Evolutionary conservation across 208 protist species (phyloP), one percentile per base, ranked within the genome.

Genomic region (Tetramitus jugosus): DNA sequence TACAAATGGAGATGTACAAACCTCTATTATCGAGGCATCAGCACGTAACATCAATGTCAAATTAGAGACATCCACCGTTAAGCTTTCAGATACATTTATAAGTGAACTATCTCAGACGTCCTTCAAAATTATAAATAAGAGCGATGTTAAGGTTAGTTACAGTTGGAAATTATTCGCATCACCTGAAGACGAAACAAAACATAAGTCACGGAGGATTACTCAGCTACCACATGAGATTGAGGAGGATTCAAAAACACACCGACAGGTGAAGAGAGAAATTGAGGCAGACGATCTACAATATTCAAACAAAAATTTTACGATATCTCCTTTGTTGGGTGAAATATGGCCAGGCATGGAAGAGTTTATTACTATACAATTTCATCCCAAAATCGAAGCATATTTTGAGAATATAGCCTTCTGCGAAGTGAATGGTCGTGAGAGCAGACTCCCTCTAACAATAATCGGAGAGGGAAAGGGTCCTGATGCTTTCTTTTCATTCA

Each of bases 321-420:
- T 97, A 78, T 87, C 92, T 79, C 92, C 94, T 14, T 49, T 87
- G 6, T 76, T 60, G 8, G 93, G 93, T 60, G 85, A 89, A 74
- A 84, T 96, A 39, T 94, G 90, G 79, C 89, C 90, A 65, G 86
- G 84, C 39, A 85, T 85, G 1, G 78, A 75, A 17, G 79, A 85
- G 49, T 89, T 96, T 81, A 93, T 95, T 80, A 87, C 89, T 65
- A 84, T 96, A 61, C 90, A 88, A 20, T 96, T 95, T 82, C 91
- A 88, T 76, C 93, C 93, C 3, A 85, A 89, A 79, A 80, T 92
- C 20, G 91, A 91, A 14, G 79, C 89, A n/a, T 46, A 78, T 1
- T 95, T 85, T 77, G 75, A 84, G 43, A 80, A 86, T 2, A 87
- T 85, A 26, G 92, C 91, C 0, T 96, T 88, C 79, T 84, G 94